phyloP scores from a whole-genome alignment of 208 protist genomes.

The Leishmania lainsoni region DNA sequence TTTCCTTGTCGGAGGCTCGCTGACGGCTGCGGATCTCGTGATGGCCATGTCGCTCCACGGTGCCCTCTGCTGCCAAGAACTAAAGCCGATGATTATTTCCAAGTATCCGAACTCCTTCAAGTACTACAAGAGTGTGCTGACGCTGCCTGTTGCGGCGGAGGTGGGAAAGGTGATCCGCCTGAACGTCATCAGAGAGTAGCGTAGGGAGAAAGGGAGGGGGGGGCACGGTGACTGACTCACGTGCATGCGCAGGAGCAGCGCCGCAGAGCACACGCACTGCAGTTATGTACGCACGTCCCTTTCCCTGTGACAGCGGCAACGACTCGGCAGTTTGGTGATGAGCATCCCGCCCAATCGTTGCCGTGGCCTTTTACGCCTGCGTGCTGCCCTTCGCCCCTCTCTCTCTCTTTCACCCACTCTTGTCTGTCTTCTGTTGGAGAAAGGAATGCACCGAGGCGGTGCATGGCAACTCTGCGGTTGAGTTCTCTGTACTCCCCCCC shows the following conservation, averaged over 20 bases:
- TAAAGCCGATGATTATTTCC: slow-evolving; percentile 24
- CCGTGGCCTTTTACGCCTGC: not conserved
- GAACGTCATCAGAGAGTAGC: slow-evolving; percentile 25
- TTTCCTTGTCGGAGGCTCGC: slow-evolving; percentile 74
- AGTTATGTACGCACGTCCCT: not conserved
- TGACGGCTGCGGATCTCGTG: slow-evolving; percentile 72
- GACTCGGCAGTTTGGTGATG: not conserved
- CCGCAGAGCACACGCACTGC: not conserved
- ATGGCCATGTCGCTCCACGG: slow-evolving; percentile 48
- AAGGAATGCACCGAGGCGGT: not conserved
- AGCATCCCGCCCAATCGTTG: not conserved
- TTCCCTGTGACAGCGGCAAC: not conserved
- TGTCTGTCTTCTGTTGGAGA: not conserved
- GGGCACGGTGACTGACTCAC: not conserved
- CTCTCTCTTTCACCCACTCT: not conserved
- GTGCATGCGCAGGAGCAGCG: not conserved
- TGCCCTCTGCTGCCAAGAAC: slow-evolving; percentile 24
- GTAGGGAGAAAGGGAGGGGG: not conserved
- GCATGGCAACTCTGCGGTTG: not conserved
- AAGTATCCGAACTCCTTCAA: slow-evolving; percentile 15
- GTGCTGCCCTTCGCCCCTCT: not conserved
- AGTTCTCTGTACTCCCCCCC: not conserved
- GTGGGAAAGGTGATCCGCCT: slow-evolving; percentile 64
- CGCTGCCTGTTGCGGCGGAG: slow-evolving; percentile 56
- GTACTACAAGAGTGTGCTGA: slow-evolving; percentile 59